phyloP scores from a whole-genome alignment of 2,329 filamentous ascomycete species.

The Madurella mycetomatis region DNA sequence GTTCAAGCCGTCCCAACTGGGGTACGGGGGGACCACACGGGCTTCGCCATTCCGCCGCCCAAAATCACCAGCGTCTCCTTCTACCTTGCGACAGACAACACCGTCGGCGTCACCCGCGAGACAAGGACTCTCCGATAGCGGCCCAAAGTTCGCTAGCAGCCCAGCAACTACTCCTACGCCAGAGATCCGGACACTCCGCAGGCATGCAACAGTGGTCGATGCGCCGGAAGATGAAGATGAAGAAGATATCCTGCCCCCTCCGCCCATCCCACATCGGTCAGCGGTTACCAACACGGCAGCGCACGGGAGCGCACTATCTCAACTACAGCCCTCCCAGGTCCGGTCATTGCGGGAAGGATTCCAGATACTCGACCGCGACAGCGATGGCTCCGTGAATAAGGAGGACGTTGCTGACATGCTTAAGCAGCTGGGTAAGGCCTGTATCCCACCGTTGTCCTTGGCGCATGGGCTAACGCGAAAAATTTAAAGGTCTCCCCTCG shows the following conservation, averaged over 20 bases:
- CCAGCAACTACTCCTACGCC: slow-evolving; percentile 39
- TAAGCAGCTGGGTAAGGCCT: slow-evolving; percentile 64
- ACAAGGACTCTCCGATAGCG: slow-evolving; percentile 39
- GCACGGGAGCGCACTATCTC: slow-evolving; percentile 55
- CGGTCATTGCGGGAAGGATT: slow-evolving; percentile 88
- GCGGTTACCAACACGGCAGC: slow-evolving; percentile 4
- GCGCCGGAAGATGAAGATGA: slow-evolving; percentile 2
- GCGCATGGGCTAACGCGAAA: slow-evolving; percentile 5
- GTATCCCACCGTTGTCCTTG: neutral
- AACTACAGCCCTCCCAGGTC: slow-evolving; percentile 76
- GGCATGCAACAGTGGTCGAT: slow-evolving; percentile 16
- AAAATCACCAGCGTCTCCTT: slow-evolving; percentile 62
- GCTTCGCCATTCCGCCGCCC: slow-evolving; percentile 60
- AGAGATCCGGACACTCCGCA: slow-evolving; percentile 38
- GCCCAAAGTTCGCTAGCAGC: slow-evolving; percentile 39
- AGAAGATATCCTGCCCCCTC: slow-evolving; percentile 6
- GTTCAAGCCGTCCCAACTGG: slow-evolving; percentile 68
- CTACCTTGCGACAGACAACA: slow-evolving; percentile 59
- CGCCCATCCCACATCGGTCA: slow-evolving; percentile 11
- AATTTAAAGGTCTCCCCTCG: slow-evolving; percentile 62
- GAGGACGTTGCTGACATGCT: slow-evolving; percentile 87
- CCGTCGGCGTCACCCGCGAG: slow-evolving; percentile 60
- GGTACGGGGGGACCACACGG: slow-evolving; percentile 66
- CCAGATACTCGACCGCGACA: slow-evolving; percentile 85
- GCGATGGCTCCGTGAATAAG: slow-evolving; percentile 74